Base-by-base conservation (phyloP, 1,284 basidiomycete genomes). In the Cutaneotrichosporon cavernicola region DNA sequence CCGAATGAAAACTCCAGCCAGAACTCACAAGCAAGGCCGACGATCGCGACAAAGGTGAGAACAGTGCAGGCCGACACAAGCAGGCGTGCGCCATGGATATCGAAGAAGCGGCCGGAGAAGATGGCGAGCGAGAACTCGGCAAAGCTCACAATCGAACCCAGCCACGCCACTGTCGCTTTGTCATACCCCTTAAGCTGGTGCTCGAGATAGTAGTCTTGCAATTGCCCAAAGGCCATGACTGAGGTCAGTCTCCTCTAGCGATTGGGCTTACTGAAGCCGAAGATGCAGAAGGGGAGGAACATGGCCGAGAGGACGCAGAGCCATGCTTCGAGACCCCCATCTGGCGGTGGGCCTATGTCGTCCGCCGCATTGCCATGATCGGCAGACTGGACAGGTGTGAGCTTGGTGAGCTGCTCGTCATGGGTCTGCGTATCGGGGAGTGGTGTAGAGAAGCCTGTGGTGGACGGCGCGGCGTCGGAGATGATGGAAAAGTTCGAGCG, bases 221-320 rank as follows among this genome's bases (percentile, higher is more conserved):
- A 67, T 58, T 76, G 73, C 0, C 79, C 79, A 56, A 76, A 74
- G 21, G 67, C 65, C 6, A 73, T 80, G 30, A 77, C 76, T 75
- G 58, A 11, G 9, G 56, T 58, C 26, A 63, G 61, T 32, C 16
- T n/a, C 34, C 34, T 36, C 11, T 2, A 36, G 34, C 8, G 43
- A 18, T 7, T 7, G 40, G 40, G 40, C 6, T 2, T 65, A 80
- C 78, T 66, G 53, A 79, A 74, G 3, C 79, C 79, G 60, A 78
- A 77, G 16, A 77, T 65, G 32, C 72, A 74, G 61, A 80, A 79
- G 31, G 76, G 58, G 4, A 76, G 66, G 32, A 78, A 71, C 58
- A 76, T 74, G 11, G 62, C 63, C 10, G 76, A 71, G 40, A 73
- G 70, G n/a, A 68, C 66, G 16, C 53, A 53, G 18, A 60, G 43